Evolutionary conservation across 179 eudicot species (phyloP), one percentile per base, ranked within the genome.

Genomic region (Nepenthes alata): DNA sequence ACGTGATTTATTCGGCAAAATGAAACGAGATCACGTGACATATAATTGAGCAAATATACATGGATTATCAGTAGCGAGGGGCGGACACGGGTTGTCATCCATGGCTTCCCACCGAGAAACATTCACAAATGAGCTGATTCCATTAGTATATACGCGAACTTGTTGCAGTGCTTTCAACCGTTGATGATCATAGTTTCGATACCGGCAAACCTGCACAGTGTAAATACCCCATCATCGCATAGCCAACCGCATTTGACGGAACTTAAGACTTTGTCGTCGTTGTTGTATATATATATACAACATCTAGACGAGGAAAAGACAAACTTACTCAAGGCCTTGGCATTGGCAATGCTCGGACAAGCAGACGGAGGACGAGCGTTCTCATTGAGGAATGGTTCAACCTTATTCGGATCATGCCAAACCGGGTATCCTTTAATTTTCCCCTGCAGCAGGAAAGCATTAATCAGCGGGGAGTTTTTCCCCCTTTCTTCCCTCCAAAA

Each of bases 341-440:
- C 74, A 61, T 91, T 91, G 67, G 89, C 95, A 68, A 91, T 89
- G 90, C 98, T 91, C 0, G 98, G 96, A 76, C 82, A 78, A 57
- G 98, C 98, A 53, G 91, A 75, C 2, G 96, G 98, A 41, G 96
- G 98, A 13, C 82, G 66, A 57, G 82, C 61, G 34, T 80, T 89
- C 84, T 91, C 95, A 47, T 84, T 70, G 58, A 91, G 64, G 78
- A 91, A 91, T 41, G 85, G 86, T 0, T 83, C 88, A 38, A 89
- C 77, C 7, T 65, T 72, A 70, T 91, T 89, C 25, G 98, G 78
- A 67, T 91, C 78, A 1, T 79, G 69, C 98, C 98, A 91, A 3
- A 80, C 60, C 34, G 98, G 98, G 66, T 84, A 89, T 62, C 95
- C 95, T 78, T 86, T 89, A 36, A 91, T 86, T 70, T 80, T 84